Conservation (phyloP, 768 basidiomycete species). For the Suillus placidus region DNA sequence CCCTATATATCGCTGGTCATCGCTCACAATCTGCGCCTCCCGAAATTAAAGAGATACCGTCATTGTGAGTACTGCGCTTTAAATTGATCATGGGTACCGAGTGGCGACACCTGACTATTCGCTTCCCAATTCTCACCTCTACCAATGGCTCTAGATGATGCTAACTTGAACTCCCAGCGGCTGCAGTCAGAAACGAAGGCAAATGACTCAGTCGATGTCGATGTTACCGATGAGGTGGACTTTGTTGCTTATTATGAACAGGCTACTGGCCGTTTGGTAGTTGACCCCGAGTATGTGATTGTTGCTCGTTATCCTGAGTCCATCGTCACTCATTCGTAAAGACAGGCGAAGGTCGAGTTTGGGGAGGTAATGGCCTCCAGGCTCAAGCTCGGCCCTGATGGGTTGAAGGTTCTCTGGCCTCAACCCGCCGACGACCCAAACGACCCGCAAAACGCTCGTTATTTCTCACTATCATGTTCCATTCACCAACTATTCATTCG, state of each 20-base stretch:
- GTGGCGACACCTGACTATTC: background rate
- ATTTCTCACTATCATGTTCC: background rate
- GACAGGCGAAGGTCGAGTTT: constrained; percentile 52
- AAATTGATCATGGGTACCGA: background rate
- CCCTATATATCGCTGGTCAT: background rate
- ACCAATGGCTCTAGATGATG: background rate
- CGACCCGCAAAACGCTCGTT: constrained; percentile 56
- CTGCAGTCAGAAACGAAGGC: background rate
- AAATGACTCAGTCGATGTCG: background rate
- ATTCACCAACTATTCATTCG: background rate
- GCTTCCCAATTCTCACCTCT: background rate
- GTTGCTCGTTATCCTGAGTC: no score
- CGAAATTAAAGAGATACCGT: background rate
- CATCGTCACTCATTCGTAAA: constrained; percentile 17
- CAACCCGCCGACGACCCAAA: constrained; percentile 52
- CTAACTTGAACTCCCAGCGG: background rate
- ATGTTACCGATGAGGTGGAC: constrained; percentile 31
- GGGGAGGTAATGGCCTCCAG: constrained; percentile 47
- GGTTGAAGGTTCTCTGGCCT: constrained; percentile 55
- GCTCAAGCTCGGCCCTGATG: constrained; percentile 49
- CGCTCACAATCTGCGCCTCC: background rate
- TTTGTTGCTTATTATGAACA: constrained; percentile 51
- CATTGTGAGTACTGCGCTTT: background rate
- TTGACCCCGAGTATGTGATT: constrained; percentile 58
- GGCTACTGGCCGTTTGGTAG: constrained; percentile 58